These are phyloP conservation scores for Gaertneriomyces sp. DNA, from an alignment of 192 early-diverging fungal species.

Conservation along the genomic window DNA sequence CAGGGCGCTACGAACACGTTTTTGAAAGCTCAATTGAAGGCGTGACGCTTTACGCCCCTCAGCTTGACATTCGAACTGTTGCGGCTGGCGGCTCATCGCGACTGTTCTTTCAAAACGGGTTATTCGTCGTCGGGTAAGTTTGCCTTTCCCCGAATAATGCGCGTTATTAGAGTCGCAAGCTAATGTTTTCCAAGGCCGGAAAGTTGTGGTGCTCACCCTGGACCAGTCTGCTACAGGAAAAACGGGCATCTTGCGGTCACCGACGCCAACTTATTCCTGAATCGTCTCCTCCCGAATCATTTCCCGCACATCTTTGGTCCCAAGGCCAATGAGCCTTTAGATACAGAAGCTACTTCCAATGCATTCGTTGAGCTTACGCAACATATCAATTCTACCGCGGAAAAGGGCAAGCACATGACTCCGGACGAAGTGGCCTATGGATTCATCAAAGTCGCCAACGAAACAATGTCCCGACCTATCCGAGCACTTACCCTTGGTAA, in stretches of 20 bases:
- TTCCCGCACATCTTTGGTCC: slow-evolving; percentile 96
- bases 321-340: slow-evolving; percentile 76
- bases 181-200: slow-evolving; percentile 38
- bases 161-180: neutral
- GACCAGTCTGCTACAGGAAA: slow-evolving; percentile 92
- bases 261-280: slow-evolving; percentile 90
- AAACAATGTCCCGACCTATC: slow-evolving; percentile 94
- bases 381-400: slow-evolving; percentile 56
- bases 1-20: slow-evolving; percentile 84
- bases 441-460: slow-evolving; percentile 93
- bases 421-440: slow-evolving; percentile 89
- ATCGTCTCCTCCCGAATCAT: slow-evolving; percentile 75
- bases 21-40: slow-evolving; percentile 85
- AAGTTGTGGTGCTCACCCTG: slow-evolving; percentile 90
- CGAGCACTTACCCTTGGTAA: slow-evolving; percentile 87
- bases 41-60: slow-evolving; percentile 91
- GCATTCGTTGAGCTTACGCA: slow-evolving; percentile 66
- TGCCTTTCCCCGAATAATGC: neutral
- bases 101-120: slow-evolving; percentile 87
- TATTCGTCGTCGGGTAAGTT: slow-evolving; percentile 84
- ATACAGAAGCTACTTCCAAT: slow-evolving; percentile 54
- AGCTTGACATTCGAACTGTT: slow-evolving; percentile 91
- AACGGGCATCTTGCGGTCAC: slow-evolving; percentile 91
- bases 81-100: slow-evolving; percentile 95
- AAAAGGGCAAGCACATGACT: slow-evolving; percentile 44